Conservation (phyloP, 208 protist genomes). For the Leishmania guyanensis region DNA sequence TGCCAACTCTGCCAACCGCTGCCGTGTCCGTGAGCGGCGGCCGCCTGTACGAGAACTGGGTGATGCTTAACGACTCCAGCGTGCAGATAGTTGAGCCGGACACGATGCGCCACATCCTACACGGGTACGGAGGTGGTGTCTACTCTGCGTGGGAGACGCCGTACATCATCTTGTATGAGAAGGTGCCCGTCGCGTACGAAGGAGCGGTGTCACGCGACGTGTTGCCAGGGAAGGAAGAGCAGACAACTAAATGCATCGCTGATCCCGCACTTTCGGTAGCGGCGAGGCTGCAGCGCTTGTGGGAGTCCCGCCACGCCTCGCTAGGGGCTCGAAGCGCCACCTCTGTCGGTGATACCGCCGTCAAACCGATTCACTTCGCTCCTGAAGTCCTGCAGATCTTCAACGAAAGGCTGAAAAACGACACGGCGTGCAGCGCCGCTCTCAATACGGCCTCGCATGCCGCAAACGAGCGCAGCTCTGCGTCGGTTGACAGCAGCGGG, state of each 20-base stretch:
- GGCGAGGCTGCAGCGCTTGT: background rate
- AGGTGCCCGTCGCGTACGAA: conserved; percentile 17
- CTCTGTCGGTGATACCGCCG: background rate
- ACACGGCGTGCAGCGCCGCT: background rate
- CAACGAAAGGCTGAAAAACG: background rate
- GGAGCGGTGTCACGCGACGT: background rate
- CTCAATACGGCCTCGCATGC: background rate
- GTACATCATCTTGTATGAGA: conserved; percentile 69
- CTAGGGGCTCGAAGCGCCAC: background rate
- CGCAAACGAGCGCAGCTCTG: too few relatives aligned
- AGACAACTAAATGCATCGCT: background rate
- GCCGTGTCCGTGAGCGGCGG: conserved; percentile 17
- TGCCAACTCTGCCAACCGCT: background rate
- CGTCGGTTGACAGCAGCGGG: background rate
- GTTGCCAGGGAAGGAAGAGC: background rate
- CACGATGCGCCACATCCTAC: conserved; percentile 36
- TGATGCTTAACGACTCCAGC: conserved; percentile 65
- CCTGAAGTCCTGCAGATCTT: conserved; percentile 4
- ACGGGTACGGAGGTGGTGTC: conserved; percentile 40
- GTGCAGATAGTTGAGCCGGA: conserved; percentile 31
- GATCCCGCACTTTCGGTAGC: background rate
- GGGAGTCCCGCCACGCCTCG: background rate
- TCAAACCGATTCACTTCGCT: background rate
- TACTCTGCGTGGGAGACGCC: conserved; percentile 55
- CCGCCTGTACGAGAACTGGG: conserved; percentile 38